Base-by-base conservation (phyloP, 495 filamentous ascomycete species). In the Venustampulla echinocandica region DNA sequence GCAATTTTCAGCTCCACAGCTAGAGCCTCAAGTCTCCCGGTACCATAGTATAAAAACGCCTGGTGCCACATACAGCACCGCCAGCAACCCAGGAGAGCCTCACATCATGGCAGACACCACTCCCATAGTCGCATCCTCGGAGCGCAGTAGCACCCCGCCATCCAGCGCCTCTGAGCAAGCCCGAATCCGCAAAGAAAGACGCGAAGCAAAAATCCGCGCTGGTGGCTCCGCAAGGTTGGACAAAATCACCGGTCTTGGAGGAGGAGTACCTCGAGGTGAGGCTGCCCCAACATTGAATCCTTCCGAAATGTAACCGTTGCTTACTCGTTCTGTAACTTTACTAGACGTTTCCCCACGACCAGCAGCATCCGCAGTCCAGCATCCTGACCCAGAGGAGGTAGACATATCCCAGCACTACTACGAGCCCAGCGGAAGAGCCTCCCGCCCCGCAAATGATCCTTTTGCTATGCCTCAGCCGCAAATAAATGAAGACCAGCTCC, bases 151-250 rank as follows among this genome's bases (percentile, higher is more conserved):
- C 44, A 50, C 53, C 11, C 49, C 58, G 19, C 52, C 72, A 22
- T 81, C 83, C 25, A 84, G 80, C 7, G 81, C 84, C 38, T 75
- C 80, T 9, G 76, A 84, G 52, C 81, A 90, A 61, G 84, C 86
- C 20, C 84, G 88, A 15, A 72, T 88, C 28, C 87, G 90, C 52
- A 89, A 92, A 52, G 89, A 95, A 63, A 81, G 87, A 28, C 79
- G 88, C 18, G 85, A 94, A 64, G 87, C 89, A 22, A 95, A 94
- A 68, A 83, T 96, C 65, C 81, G 77, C 54, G 85, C 83, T 46
- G 85, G 83, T 41, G 92, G 87, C 28, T 77, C 79, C 25, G 74
- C 80, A 19, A 75, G 92, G 51, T 70, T 99, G 46, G 81, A 89
- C 48, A 85, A 80, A 55, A 97, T 99, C 67, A 87, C 85, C 18